These are phyloP conservation scores for Paecilomyces dactylethromorphus DNA, from an alignment of 2,329 filamentous ascomycete species.

Conservation along the genomic window DNA sequence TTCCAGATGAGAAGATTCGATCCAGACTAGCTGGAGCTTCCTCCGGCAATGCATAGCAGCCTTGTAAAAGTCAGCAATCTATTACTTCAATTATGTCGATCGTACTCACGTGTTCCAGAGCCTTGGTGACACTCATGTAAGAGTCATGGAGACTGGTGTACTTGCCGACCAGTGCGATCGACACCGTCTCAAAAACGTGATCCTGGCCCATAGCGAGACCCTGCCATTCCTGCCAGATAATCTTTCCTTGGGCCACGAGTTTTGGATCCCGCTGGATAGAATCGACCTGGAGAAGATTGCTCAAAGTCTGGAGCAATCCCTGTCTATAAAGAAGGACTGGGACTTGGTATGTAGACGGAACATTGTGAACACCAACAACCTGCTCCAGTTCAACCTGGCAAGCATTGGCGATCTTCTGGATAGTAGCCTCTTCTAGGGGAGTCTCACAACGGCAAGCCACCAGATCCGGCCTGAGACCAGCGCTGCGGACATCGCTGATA, in stretches of 20 bases:
- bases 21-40: slow-evolving; percentile 74
- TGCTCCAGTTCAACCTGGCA: slow-evolving; percentile 83
- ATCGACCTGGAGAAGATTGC: slow-evolving; percentile 59
- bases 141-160: slow-evolving; percentile 80
- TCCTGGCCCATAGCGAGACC: slow-evolving; percentile 61
- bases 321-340: slow-evolving; percentile 86
- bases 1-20: slow-evolving; percentile 82
- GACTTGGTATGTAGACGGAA: slow-evolving; percentile 88
- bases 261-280: slow-evolving; percentile 45
- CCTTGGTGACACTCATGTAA: slow-evolving; percentile 78
- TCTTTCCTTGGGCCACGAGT: slow-evolving; percentile 55
- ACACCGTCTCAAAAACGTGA: slow-evolving; percentile 61
- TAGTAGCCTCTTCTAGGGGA: slow-evolving; percentile 64
- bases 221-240: slow-evolving; percentile 76
- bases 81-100: background rate
- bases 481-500: slow-evolving; percentile 69
- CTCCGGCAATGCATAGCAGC: slow-evolving; percentile 71
- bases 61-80: background rate
- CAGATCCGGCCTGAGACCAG: slow-evolving; percentile 42
- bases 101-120: slow-evolving; percentile 67
- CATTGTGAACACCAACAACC: slow-evolving; percentile 80
- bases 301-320: slow-evolving; percentile 63
- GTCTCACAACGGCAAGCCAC: slow-evolving; percentile 89
- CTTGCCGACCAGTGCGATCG: slow-evolving; percentile 86
- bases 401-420: slow-evolving; percentile 80